Conservation (phyloP, 805 yeast genomes). For the Nakazawaea laoshanensis region DNA sequence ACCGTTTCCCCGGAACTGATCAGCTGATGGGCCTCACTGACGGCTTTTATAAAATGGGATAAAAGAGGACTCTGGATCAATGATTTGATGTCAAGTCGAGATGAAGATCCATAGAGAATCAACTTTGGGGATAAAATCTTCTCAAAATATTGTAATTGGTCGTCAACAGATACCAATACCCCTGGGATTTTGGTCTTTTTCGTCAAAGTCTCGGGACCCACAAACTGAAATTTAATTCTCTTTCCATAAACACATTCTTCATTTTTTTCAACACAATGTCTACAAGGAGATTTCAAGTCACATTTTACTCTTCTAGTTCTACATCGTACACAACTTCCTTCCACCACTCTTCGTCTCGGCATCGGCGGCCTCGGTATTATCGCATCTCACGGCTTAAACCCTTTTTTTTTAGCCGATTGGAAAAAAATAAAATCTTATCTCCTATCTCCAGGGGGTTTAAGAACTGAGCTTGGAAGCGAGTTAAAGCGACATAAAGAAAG, state of each 20-base stretch:
- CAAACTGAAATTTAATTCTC: slow-evolving; percentile 4
- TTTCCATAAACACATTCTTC: slow-evolving; percentile 34
- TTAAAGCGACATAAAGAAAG: too few relatives aligned
- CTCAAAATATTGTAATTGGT: slow-evolving; percentile 18
- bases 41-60: slow-evolving; percentile 14
- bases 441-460: too few relatives aligned
- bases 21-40: slow-evolving; percentile 17
- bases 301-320: slow-evolving; percentile 39
- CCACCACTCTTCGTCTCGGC: slow-evolving; percentile 18
- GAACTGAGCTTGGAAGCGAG: too few relatives aligned
- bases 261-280: slow-evolving; percentile 29
- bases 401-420: too few relatives aligned
- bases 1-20: slow-evolving; percentile 5
- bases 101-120: slow-evolving; percentile 15
- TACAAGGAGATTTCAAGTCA: slow-evolving; percentile 34
- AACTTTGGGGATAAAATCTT: slow-evolving; percentile 17
- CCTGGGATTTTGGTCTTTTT: background rate
- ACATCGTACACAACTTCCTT: slow-evolving; percentile 36
- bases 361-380: slow-evolving; percentile 7
- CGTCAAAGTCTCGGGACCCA: background rate
- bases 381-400: too few relatives aligned
- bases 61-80: slow-evolving; percentile 12
- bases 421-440: too few relatives aligned
- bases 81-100: slow-evolving; percentile 2
- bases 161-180: slow-evolving; percentile 10